Base-by-base conservation (phyloP, 192 early-diverging fungal species). In the Gamsiella multidivaricata region DNA sequence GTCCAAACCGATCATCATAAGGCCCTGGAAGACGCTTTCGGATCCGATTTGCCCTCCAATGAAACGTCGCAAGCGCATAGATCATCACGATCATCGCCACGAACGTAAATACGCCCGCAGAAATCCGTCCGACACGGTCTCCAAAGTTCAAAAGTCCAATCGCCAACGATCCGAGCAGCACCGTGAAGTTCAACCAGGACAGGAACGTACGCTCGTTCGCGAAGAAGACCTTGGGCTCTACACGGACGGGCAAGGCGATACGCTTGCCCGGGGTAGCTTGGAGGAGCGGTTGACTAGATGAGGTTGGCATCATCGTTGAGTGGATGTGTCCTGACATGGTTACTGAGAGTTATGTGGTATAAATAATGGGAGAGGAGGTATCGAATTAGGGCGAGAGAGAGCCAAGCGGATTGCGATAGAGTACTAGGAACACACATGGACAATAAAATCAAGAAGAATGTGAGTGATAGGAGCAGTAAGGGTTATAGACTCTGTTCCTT, bases 131-230 rank as follows among this genome's bases (percentile, higher is more conserved):
- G 9, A 90, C 82, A 47, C 73, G 65, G 72, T 94, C 92, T 43
- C 93, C 93, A 89, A 94, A 94, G 83, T 94, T 94, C 34, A 94
- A 70, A 37, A 94, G 70, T 1, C 91, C 91, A 53, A 94, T 84
- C 12, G 91, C 91, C 28, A 94, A 80, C 41, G 89, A 90, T 15
- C 91, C 92, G 28, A 94, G 78, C 9, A 94, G 86, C 34, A 91
- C 89, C 0, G 91, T 87, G 73, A 95, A 94, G 75, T 93, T 92
- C 41, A 95, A 83, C 94, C 94, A 97, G 3, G 94, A 90, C 39
- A 96, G 80, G 61, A 96, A 95, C 3, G 95, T 97, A 43, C 95
- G 88, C 81, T 97, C 95, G 76, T 97, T 97, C 43, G 95, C 95
- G 81, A 97, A 96, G 74, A 95, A 96, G 22, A 96, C 92, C 68